Evolutionary conservation across 2,329 filamentous ascomycete genomes (phyloP).

Genomic region (Cercospora janseana): DNA sequence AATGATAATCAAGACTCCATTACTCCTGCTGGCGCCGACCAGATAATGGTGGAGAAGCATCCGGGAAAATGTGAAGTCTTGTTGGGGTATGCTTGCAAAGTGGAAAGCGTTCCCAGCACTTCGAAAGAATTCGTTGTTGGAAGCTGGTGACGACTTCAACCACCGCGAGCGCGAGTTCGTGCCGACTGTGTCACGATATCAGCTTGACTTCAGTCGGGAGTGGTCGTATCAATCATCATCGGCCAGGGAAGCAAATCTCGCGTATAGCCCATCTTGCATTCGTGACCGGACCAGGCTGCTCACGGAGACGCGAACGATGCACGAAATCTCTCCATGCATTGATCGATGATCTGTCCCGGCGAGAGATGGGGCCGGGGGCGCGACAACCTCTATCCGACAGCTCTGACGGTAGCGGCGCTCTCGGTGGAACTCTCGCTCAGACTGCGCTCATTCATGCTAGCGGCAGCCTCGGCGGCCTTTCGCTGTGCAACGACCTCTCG

Average conservation of each 20-base stretch:
- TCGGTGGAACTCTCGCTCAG: conserved; percentile 36
- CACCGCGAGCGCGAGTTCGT: no score
- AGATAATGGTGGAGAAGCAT: no score
- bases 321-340: no score
- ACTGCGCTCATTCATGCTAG: conserved; percentile 29
- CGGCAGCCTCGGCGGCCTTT: conserved; percentile 39
- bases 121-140: not conserved
- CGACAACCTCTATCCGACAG: conserved; percentile 18
- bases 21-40: no score
- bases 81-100: conserved; percentile 1
- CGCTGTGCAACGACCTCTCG: conserved; percentile 75
- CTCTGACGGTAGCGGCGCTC: conserved; percentile 34
- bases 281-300: no score
- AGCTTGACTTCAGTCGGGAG: no score
- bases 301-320: no score
- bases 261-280: no score
- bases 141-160: no score
- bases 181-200: no score
- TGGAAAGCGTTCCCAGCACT: conserved; percentile 1
- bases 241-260: not conserved
- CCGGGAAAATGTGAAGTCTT: not conserved
- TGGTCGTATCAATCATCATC: not conserved
- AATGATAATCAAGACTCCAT: no score
- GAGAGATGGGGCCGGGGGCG: not conserved
- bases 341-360: no score